Base-by-base conservation (phyloP, 2,329 filamentous ascomycete genomes). In the Penicillium sumatraense region DNA sequence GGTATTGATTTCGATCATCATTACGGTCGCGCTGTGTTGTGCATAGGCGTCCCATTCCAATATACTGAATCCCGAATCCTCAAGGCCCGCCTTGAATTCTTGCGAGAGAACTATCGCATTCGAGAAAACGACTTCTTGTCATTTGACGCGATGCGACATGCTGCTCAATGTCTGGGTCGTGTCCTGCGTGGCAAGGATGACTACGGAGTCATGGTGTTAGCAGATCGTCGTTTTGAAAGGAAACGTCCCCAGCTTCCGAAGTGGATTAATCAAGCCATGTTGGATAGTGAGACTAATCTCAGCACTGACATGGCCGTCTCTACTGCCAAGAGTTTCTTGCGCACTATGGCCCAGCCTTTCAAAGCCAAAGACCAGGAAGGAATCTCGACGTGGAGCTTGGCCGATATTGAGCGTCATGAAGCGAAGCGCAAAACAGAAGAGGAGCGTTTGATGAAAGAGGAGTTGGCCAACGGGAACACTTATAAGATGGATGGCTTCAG, bases 1-100 rank as follows among this genome's bases (percentile, higher is more conserved):
- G 96, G 96, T 45, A 98, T 99, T 64, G 95, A 99, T 85, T 99
- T 99, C 68, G 95, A 99, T 73, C 95, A 99, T 69, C 95, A 99
- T 68, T 99, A 97, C 72, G 95, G 95, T 35, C 89, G 95, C 52
- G 95, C 93, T 11, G 96, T 99, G 76, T 73, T 99, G 46, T 97
- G 93, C 70, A 97, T 99, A 63, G 95, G 95, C 38, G 93, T 98
- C 1, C 95, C 95, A 0, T 99, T 98, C 77, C 95, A 99, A 75
- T 99, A 99, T 78, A 99, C 96, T 2, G 95, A 99, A 72, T 98
- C 93, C 0, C 87, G 95, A 27, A 99, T 99, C 57, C 82, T 99
- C 42, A 99, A 98, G 78, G 95, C 95, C 1, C 86, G 95, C 2
- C 84, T 99, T 3, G 92, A 99, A 69, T 99, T 99, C 71, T 76